phyloP scores from a whole-genome alignment of 441 rosid species.

The Populus tomentosa region DNA sequence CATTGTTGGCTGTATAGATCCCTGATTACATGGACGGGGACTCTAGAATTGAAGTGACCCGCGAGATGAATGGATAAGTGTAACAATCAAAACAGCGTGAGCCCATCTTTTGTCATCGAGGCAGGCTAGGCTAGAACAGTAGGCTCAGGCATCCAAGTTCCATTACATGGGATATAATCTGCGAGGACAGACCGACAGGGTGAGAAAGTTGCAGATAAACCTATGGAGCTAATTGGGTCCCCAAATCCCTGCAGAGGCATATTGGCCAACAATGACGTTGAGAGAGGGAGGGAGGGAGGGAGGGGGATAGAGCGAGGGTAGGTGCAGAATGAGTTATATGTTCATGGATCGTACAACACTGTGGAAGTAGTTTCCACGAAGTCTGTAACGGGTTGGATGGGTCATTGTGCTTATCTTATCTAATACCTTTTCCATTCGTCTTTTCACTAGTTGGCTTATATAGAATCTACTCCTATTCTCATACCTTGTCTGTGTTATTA shows the following conservation, averaged over 20 bases:
- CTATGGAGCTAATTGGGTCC: slow-evolving; percentile 6
- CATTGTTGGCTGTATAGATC: background rate
- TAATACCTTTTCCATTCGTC: background rate
- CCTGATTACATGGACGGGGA: background rate
- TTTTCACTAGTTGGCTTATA: slow-evolving; percentile 5
- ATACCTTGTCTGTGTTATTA: background rate
- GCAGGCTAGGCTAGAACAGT: background rate
- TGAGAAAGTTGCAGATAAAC: slow-evolving; percentile 15
- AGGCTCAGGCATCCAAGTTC: background rate
- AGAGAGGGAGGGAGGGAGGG: background rate
- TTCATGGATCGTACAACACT: background rate
- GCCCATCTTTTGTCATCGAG: background rate
- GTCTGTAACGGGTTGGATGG: slow-evolving; percentile 22
- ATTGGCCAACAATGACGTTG: slow-evolving; percentile 9
- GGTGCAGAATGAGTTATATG: background rate
- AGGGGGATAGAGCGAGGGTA: too few species aligned
- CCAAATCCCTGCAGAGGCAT: slow-evolving; percentile 8
- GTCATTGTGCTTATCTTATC: slow-evolving; percentile 36
- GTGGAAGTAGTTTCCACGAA: slow-evolving; percentile 16
- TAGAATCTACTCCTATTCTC: slow-evolving; percentile 27
- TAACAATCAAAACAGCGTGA: background rate
- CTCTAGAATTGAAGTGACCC: background rate
- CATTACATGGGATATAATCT: background rate
- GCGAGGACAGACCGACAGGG: background rate
- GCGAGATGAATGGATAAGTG: background rate